Evolutionary conservation across 2,329 filamentous ascomycete genomes (phyloP), one percentile per base, ranked within the genome.

Genomic region (Cucurbitaria berberidis): DNA sequence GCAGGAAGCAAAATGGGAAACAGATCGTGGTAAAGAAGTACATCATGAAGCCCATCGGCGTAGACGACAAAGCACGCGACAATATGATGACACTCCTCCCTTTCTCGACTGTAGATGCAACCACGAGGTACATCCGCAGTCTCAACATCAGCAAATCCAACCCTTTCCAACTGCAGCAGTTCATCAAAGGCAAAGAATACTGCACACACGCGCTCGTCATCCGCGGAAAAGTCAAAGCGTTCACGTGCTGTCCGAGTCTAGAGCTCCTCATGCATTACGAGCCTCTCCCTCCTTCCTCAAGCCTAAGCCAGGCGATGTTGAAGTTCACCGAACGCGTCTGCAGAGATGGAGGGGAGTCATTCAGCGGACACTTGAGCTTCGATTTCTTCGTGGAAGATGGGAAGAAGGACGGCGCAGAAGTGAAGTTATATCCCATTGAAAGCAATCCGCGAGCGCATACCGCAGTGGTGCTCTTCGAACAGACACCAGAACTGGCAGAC

Each of bases 321-420:
- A 75, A 75, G 1, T 90, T 91, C 62, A 91, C 89, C 1, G 69
- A 81, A 48, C 76, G 72, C 10, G 86, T 88, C 48, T 84, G 84
- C 0, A 67, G 69, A 3, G 79, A 78, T 39, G 76, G 81, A 21
- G 81, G 82, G 1, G 47, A 71, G 13, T 63, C 68, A 3, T 76
- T 89, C 64, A 91, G 88, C 0, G 89, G 89, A 0, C 90, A 93
- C 67, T 70, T 92, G 27, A 87, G 84, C 16, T 87, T 93, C 48
- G 86, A 90, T 68, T 88, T 93, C 57, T 76, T 91, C 59, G 82
- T 89, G 2, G 80, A 84, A 42, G 47, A 64, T 24, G 53, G 62
- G 18, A 29, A 22, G 1, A 76, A 81, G 39, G 70, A 79, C 39
- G 44, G 67, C 29, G 48, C 64, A 13, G 60, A 73, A 59, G 63